phyloP scores from a whole-genome alignment of 139 green algal genomes.

The Pycnococcus provasolii region DNA sequence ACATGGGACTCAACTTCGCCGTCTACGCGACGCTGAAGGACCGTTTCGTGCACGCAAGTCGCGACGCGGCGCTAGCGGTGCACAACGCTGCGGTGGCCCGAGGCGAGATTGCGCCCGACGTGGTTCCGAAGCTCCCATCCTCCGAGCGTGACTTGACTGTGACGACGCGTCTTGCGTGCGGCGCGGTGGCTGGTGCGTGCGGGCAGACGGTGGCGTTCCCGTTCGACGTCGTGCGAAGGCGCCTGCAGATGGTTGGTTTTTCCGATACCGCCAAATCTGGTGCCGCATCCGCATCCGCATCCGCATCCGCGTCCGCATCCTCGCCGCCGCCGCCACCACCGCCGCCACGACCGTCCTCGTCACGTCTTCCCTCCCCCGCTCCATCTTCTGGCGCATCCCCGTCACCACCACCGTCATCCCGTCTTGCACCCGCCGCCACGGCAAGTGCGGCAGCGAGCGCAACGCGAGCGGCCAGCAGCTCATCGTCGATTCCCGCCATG shows the following conservation, averaged over 20 bases:
- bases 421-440: neutral
- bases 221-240: constrained; percentile 84
- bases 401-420: neutral
- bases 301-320: neutral
- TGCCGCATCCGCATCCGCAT: no score
- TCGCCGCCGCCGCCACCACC: neutral
- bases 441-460: neutral
- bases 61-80: neutral
- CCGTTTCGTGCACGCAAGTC: neutral
- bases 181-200: constrained; percentile 75
- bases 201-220: constrained; percentile 96
- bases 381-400: constrained; percentile 46
- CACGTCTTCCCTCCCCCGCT: constrained; percentile 30
- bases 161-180: constrained; percentile 66
- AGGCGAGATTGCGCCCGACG: neutral
- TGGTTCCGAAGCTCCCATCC: neutral
- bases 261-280: neutral
- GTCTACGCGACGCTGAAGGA: constrained; percentile 95
- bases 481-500: constrained; percentile 15
- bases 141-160: constrained; percentile 75
- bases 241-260: constrained; percentile 72
- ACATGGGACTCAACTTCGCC: constrained; percentile 96
- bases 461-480: neutral
- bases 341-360: neutral
- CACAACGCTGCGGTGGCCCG: neutral